Conservation (phyloP, 257 asterid species). For the Nicotiana noctiflora region DNA sequence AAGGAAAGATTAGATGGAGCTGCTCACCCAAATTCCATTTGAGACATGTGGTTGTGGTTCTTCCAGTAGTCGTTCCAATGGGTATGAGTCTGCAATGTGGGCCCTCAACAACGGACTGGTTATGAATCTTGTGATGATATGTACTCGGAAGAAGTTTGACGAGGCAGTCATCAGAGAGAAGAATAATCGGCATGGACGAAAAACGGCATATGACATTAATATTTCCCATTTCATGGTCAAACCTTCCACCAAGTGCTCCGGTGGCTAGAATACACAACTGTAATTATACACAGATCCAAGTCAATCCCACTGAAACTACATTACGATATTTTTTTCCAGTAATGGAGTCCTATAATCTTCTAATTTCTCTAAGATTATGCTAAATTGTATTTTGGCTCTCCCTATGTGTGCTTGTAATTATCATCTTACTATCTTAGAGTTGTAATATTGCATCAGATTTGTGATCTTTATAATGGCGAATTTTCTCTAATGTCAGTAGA, state of each 20-base stretch:
- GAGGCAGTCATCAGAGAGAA: slow-evolving; percentile 42
- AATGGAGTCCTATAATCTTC: background rate
- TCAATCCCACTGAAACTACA: background rate
- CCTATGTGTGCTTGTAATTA: too few species aligned
- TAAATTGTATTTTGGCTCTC: too few species aligned
- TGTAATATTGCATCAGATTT: background rate
- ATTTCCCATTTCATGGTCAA: too few species aligned
- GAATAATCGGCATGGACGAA: too few species aligned
- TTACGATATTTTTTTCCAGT: background rate
- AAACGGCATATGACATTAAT: too few species aligned
- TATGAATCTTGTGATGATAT: too few species aligned
- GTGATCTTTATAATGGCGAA: background rate
- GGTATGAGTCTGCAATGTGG: too few species aligned
- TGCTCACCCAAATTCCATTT: slow-evolving; percentile 32
- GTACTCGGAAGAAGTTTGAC: slow-evolving; percentile 31
- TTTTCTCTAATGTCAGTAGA: background rate
- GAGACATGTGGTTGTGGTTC: too few species aligned
- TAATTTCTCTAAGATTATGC: background rate
- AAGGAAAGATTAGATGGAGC: background rate
- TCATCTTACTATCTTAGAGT: background rate
- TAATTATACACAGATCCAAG: slow-evolving; percentile 7
- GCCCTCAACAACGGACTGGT: too few species aligned
- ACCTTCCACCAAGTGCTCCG: too few species aligned
- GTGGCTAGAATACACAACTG: slow-evolving; percentile 44
- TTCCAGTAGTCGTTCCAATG: too few species aligned